Conservation (phyloP, 495 filamentous ascomycete species). For the Staphylotrichum longicolle region DNA sequence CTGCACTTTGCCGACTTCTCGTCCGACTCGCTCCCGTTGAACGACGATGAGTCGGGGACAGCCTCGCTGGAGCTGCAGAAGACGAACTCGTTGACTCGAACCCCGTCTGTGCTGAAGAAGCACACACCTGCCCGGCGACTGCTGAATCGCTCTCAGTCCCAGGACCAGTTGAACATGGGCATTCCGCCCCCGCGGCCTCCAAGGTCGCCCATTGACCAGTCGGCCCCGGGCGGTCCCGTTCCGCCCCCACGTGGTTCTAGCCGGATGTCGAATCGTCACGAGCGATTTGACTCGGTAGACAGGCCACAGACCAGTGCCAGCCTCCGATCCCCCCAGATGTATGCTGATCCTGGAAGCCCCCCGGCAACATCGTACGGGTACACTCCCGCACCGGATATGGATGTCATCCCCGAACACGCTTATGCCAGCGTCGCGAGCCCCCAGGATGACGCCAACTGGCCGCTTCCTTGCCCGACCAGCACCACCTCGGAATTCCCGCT, state of each 20-base stretch:
- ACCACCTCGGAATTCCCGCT: constrained; percentile 48
- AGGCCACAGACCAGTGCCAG: constrained; percentile 40
- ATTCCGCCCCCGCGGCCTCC: constrained; percentile 48
- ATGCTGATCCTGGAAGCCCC: constrained; percentile 29
- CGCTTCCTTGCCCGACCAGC: constrained; percentile 46
- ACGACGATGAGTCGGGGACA: constrained; percentile 30
- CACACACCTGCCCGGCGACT: constrained; percentile 33
- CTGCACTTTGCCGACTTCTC: constrained; percentile 64
- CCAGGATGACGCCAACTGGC: constrained; percentile 49
- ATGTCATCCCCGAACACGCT: constrained; percentile 30
- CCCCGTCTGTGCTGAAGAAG: constrained; percentile 28
- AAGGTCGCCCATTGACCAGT: constrained; percentile 43
- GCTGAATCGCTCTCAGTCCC: constrained; percentile 43
- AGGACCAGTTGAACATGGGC: constrained; percentile 44
- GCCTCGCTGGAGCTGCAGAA: constrained; percentile 11
- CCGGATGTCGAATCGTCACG: constrained; percentile 44
- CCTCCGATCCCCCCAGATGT: constrained; percentile 41
- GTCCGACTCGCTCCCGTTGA: constrained; percentile 46
- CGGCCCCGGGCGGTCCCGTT: constrained; percentile 30
- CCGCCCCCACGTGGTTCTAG: constrained; percentile 51
- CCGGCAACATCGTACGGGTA: constrained; percentile 32
- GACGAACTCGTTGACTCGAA: constrained; percentile 20
- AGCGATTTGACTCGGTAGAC: constrained; percentile 44
- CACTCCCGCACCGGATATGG: constrained; percentile 32
- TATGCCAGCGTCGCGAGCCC: constrained; percentile 44